phyloP scores from a whole-genome alignment of 768 basidiomycete genomes.

The Amanita pseudoporphyria region DNA sequence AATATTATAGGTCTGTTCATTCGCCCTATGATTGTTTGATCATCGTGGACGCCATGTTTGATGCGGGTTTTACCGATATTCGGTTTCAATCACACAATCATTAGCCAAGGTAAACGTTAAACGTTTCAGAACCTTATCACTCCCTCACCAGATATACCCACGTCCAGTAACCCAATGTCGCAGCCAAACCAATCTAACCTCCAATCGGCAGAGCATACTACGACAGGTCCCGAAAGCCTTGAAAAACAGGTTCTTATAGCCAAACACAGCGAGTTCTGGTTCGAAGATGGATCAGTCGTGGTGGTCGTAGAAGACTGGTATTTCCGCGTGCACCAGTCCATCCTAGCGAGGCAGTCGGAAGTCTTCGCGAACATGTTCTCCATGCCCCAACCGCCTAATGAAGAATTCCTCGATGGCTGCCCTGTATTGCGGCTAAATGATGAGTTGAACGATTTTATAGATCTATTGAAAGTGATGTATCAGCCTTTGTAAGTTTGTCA shows the following conservation, averaged over 20 bases:
- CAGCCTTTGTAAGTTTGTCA: constrained; percentile 25
- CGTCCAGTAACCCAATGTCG: too few relatives aligned
- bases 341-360: constrained; percentile 29
- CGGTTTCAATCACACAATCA: too few relatives aligned
- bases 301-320: constrained; percentile 22
- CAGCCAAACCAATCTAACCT: too few relatives aligned
- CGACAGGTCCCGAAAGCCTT: too few relatives aligned
- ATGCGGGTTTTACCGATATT: too few relatives aligned
- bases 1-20: too few relatives aligned
- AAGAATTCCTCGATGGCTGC: constrained; percentile 27
- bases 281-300: constrained; percentile 30
- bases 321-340: constrained; percentile 28
- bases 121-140: too few relatives aligned
- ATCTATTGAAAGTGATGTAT: constrained; percentile 27
- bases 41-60: too few relatives aligned
- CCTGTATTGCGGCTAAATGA: constrained; percentile 24
- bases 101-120: too few relatives aligned
- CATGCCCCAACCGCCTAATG: constrained; percentile 24
- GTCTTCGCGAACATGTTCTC: constrained; percentile 30
- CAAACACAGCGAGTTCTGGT: constrained; percentile 23
- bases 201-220: too few relatives aligned
- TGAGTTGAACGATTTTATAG: constrained; percentile 24
- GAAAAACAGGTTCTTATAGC: not conserved
- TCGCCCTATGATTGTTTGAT: too few relatives aligned
- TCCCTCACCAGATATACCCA: too few relatives aligned